Evolutionary conservation across 2,329 filamentous ascomycete genomes (phyloP), one percentile per base, ranked within the genome.

Genomic region (Nemania serpens): DNA sequence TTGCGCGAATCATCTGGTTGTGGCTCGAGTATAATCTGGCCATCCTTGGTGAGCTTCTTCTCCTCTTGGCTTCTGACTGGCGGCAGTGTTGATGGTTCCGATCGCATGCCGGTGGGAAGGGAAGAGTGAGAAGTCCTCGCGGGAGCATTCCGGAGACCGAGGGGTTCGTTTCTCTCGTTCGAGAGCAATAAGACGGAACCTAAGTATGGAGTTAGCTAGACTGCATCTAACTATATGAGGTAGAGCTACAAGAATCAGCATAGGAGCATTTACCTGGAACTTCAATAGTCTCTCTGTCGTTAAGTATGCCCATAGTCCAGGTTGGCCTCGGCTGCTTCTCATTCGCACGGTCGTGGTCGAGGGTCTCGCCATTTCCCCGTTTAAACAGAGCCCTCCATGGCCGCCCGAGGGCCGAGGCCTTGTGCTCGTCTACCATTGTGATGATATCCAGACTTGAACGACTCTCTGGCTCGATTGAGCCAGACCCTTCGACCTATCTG

Each of bases 1-100:
- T 98, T 97, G 53, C 83, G 80, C 0, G 91, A 93, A 53, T 97
- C 93, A 61, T 97, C 93, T 0, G 94, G 94, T 73, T 98, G 94
- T 0, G 94, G 94, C 0, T 96, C 90, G 13, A 98, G 79, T 57
- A 98, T 92, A 69, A 97, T 92, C 63, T 86, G 84, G 15, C 93
- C 93, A 73, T 97, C 90, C 37, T 83, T 77, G 1, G 93, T 97
- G 66, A 82, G 89, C 79, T 97, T 97, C 77, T 87, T 86, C 47
- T 79, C 79, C 15, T 74, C 75, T 50, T 74, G 66, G 17, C 65
- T 65, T 6, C 66, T 56, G 2, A 68, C 62, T 1, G 63, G 63
- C 18, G 50, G 67, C 58, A 55, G 63, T 39, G 66, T 69, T 9
- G 76, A 72, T 4, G 68, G 66, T 33, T 77, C 77, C 22, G 76